A percentile compares a stretch with the other conserved stretches of the same genome.
Conservation (phyloP, 768 basidiomycete species). For the Psilocybe tampanensis region DNA sequence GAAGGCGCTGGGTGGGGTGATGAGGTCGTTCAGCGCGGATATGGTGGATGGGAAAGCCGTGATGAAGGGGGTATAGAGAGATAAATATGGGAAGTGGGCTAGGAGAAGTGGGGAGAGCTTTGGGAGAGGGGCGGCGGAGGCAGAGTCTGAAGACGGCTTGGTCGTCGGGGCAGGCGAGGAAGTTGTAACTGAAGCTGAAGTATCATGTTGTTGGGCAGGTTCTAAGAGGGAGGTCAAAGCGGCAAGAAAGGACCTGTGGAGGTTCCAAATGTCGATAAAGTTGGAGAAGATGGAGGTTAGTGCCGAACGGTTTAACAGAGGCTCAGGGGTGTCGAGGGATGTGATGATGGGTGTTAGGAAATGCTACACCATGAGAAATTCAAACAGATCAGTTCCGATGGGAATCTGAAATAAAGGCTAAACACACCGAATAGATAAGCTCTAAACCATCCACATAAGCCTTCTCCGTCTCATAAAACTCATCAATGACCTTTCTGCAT, state of each 20-base stretch:
- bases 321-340: constrained; percentile 68
- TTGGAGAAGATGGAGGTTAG: constrained; percentile 83
- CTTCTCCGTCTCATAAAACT: constrained; percentile 82
- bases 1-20: constrained; percentile 47
- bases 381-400: not conserved
- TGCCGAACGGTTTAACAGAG: constrained; percentile 68
- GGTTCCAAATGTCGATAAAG: constrained; percentile 91
- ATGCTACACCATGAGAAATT: constrained; percentile 47
- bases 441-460: constrained; percentile 83
- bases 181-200: too few species aligned
- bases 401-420: not conserved
- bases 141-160: too few species aligned
- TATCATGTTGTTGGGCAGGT: constrained; percentile 26
- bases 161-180: too few species aligned
- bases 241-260: constrained; percentile 74
- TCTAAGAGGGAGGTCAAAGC: constrained; percentile 52
- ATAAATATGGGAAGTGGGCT: constrained; percentile 86
- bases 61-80: constrained; percentile 84
- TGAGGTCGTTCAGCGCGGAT: constrained; percentile 56
- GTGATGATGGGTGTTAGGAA: constrained; percentile 80
- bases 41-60: constrained; percentile 75
- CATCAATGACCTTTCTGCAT: constrained; percentile 70
- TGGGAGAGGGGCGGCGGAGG: constrained; percentile 17
- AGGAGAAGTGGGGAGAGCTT: constrained; percentile 52
- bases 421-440: constrained; percentile 74